Percentiles rank a stretch among this genome's conserved stretches.
These are phyloP conservation scores for Schizochytrium sp. DNA, from an alignment of 108 stramenopile genomes.

Conservation along the genomic window DNA sequence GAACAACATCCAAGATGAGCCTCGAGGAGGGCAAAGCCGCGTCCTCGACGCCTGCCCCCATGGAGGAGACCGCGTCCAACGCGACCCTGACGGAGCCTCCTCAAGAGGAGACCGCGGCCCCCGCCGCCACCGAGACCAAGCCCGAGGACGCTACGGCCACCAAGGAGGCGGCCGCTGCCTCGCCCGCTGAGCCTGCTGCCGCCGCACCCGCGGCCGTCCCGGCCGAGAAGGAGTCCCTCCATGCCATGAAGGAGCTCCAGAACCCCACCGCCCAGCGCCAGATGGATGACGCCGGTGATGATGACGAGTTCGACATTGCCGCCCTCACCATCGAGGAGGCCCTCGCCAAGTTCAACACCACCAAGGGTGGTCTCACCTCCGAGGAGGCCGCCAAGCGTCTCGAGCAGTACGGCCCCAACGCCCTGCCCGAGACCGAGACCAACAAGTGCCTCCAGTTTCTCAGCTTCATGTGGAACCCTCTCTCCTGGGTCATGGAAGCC, in stretches of 20 bases:
- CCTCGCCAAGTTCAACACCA: constrained; percentile 7
- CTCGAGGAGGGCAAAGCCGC: too few species aligned
- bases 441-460: constrained; percentile 26
- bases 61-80: too few species aligned
- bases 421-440: constrained; percentile 23
- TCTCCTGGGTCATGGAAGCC: constrained; percentile 28
- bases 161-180: background rate
- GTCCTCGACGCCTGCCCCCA: too few species aligned
- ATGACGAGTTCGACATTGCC: constrained; percentile 6
- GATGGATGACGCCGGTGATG: background rate
- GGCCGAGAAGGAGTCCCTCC: constrained; percentile 10
- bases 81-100: background rate
- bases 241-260: background rate
- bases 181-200: background rate
- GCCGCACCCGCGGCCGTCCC: background rate
- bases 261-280: background rate
- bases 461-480: constrained; percentile 21
- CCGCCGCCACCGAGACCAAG: background rate
- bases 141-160: background rate
- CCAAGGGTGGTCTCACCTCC: constrained; percentile 14
- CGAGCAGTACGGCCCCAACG: constrained; percentile 20
- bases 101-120: background rate
- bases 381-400: constrained; percentile 16
- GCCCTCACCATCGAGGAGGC: constrained; percentile 2
- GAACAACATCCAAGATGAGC: too few species aligned